Percentiles rank a stretch among this genome's conserved stretches.
phyloP scores from a whole-genome alignment of 768 basidiomycete genomes.

The Thelephora ganbajun region DNA sequence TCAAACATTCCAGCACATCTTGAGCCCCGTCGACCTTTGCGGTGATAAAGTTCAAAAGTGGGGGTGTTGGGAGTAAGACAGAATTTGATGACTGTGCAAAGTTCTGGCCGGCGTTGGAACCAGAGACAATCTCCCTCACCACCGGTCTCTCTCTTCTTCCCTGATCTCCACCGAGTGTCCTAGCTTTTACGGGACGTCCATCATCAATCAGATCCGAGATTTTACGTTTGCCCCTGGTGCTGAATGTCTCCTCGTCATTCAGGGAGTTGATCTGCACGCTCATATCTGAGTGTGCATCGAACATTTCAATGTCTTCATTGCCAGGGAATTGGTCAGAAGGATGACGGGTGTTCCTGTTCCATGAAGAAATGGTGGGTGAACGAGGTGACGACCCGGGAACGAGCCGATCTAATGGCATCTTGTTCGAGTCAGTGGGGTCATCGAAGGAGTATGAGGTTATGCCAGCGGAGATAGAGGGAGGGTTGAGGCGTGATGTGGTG shows the following conservation, averaged over 20 bases:
- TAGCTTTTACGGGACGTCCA: slow-evolving; percentile 18
- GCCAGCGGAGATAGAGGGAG: slow-evolving; percentile 2
- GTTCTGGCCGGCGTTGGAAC: slow-evolving; percentile 1
- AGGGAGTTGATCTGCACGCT: slow-evolving; percentile 33
- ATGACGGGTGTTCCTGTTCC: no score
- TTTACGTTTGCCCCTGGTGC: slow-evolving; percentile 35
- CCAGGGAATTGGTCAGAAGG: slow-evolving; percentile 6
- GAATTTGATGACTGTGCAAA: background rate
- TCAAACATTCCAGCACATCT: slow-evolving; percentile 63
- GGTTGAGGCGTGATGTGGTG: slow-evolving; percentile 1
- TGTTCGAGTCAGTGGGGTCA: slow-evolving; percentile 4
- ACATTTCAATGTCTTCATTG: slow-evolving; percentile 25
- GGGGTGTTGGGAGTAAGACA: slow-evolving; percentile 34
- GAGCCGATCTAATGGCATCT: background rate
- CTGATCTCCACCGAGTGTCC: slow-evolving; percentile 62
- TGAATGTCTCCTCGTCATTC: slow-evolving; percentile 13
- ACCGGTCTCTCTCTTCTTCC: slow-evolving; percentile 29
- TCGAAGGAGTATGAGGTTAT: slow-evolving; percentile 5
- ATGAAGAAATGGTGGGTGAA: background rate
- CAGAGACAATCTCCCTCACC: slow-evolving; percentile 37
- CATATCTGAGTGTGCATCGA: slow-evolving; percentile 37
- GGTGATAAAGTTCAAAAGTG: slow-evolving; percentile 21
- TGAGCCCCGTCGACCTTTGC: slow-evolving; percentile 50
- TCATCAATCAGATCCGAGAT: slow-evolving; percentile 30
- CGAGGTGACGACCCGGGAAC: background rate